A percentile compares a stretch with the other conserved stretches of the same genome.
These are phyloP conservation scores for Phlyctochytrium planicorne DNA, from an alignment of 192 early-diverging fungal genomes.

Conservation along the genomic window DNA sequence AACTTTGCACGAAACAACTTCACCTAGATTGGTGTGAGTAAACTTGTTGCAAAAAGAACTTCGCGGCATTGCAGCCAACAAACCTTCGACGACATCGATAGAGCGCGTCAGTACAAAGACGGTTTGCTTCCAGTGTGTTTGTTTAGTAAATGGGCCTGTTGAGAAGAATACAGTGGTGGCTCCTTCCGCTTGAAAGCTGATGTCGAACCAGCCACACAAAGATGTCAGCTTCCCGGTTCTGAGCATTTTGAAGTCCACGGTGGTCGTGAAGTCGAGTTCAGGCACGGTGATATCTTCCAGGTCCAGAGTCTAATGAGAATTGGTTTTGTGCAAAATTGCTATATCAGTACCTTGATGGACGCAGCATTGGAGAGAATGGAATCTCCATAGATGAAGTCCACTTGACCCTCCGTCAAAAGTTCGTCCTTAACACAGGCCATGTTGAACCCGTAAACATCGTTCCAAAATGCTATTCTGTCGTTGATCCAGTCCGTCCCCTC, in stretches of 20 bases:
- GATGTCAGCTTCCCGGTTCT: conserved; percentile 70
- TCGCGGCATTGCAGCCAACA: no score
- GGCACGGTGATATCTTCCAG: conserved; percentile 65
- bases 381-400: conserved; percentile 72
- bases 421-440: conserved; percentile 83
- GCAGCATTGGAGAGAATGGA: conserved; percentile 67
- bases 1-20: no score
- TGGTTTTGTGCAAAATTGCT: no score
- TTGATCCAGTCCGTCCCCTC: conserved; percentile 81
- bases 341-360: conserved; percentile 51
- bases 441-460: conserved; percentile 93
- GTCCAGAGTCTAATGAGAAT: conserved; percentile 62
- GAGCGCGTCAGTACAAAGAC: conserved; percentile 81
- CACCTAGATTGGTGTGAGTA: no score
- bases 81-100: no score
- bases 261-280: conserved; percentile 70
- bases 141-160: conserved; percentile 70
- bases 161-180: conserved; percentile 51
- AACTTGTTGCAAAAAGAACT: no score
- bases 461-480: conserved; percentile 80
- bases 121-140: conserved; percentile 99
- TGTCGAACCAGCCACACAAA: conserved; percentile 93
- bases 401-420: conserved; percentile 73
- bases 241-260: conserved; percentile 66
- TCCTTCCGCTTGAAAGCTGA: conserved; percentile 62